phyloP scores from a whole-genome alignment of 106 monocot species.

The Cymbidium sinense region DNA sequence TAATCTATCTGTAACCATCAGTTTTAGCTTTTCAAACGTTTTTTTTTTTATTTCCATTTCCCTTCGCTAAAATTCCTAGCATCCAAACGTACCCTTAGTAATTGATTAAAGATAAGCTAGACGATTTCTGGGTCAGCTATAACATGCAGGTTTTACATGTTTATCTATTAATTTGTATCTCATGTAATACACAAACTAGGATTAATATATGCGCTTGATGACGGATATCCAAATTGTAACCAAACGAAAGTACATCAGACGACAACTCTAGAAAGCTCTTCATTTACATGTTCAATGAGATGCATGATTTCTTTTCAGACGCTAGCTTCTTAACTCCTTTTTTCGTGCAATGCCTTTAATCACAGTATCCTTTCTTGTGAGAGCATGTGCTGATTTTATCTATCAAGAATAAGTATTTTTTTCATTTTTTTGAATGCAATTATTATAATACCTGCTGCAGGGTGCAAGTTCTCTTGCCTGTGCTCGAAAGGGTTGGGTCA shows the following conservation, averaged over 20 bases:
- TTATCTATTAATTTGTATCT: neutral
- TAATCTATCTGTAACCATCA: no score
- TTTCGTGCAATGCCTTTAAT: neutral
- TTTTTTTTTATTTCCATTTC: no score
- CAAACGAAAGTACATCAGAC: neutral
- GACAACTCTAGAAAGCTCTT: neutral
- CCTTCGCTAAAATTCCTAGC: no score
- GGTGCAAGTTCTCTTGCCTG: conserved; percentile 68
- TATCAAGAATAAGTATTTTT: neutral
- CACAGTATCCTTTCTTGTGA: neutral
- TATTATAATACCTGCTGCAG: conserved; percentile 32
- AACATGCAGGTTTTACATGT: no score
- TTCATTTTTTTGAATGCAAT: conserved; percentile 1
- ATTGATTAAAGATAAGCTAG: neutral
- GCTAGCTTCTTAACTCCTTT: neutral
- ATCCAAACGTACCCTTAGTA: neutral
- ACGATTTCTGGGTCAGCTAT: no score
- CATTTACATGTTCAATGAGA: neutral
- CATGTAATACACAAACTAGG: neutral
- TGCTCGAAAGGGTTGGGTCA: conserved; percentile 94
- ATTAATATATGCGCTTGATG: neutral
- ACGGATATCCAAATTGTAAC: neutral
- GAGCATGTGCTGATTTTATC: neutral
- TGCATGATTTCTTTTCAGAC: neutral
- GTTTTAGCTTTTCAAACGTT: no score